Conservation (phyloP, 2,329 filamentous ascomycete species). For the Aspergillus neotritici region DNA sequence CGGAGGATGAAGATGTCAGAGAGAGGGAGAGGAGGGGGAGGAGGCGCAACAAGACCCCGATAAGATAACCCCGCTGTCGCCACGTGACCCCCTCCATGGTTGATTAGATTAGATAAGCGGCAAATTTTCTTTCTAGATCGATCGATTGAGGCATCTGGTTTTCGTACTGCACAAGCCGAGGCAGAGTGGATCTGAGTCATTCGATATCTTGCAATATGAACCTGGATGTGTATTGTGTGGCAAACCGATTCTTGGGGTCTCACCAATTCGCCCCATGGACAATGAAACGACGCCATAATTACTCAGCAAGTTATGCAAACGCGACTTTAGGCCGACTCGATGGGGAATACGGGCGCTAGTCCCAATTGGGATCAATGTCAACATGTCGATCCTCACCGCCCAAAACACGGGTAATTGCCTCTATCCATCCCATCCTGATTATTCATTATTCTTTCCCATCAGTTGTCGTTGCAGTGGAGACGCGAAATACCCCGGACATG, state of each 20-base stretch:
- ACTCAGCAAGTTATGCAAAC: no score
- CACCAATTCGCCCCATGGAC: no score
- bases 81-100: background rate
- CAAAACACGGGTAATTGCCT: conserved; percentile 25
- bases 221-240: no score
- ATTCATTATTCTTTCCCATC: conserved; percentile 3
- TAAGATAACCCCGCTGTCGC: conserved; percentile 4
- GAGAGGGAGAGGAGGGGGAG: conserved; percentile 16
- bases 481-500: conserved; percentile 18
- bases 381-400: conserved; percentile 30
- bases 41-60: conserved; percentile 7
- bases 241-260: no score
- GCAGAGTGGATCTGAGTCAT: no score
- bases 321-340: no score
- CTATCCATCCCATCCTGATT: conserved; percentile 14
- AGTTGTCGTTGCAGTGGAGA: background rate
- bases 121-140: no score
- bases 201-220: no score
- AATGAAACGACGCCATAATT: no score
- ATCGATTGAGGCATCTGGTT: no score
- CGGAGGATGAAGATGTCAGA: conserved; percentile 13
- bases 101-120: no score
- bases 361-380: conserved; percentile 37
- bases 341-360: conserved; percentile 18
- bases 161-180: no score